These are phyloP conservation scores for Oryza meyeriana DNA, from an alignment of 176 grass and related monocot genomes.

Conservation along the genomic window DNA sequence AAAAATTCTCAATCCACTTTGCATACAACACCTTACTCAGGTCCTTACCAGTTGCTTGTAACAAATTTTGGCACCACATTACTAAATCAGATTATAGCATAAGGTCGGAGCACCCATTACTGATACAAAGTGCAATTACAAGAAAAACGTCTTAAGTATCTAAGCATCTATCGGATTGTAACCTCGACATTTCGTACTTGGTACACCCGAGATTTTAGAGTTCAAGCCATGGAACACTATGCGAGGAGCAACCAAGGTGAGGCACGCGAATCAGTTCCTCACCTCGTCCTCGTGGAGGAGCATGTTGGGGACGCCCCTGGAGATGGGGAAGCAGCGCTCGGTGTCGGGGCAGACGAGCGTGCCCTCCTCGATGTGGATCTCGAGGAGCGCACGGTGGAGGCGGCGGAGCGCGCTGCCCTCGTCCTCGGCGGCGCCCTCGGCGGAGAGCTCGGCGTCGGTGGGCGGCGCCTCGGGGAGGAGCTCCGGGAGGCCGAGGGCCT, in stretches of 20 bases:
- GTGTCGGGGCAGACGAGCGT: conserved; percentile 84
- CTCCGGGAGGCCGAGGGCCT: conserved; percentile 47
- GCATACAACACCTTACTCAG: background rate
- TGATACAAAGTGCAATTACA: background rate
- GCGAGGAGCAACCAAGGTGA: background rate
- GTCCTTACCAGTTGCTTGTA: background rate
- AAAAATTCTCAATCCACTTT: background rate
- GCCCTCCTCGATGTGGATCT: conserved; percentile 82
- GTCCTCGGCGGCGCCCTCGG: conserved; percentile 50
- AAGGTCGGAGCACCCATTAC: background rate
- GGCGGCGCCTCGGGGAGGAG: conserved; percentile 51
- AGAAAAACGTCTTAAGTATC: background rate
- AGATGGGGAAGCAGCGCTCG: conserved; percentile 70
- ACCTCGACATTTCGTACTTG: conserved; percentile 1
- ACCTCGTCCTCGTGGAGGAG: conserved; percentile 97
- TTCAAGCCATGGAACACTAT: background rate
- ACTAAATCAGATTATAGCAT: background rate
- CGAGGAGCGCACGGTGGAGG: conserved; percentile 84
- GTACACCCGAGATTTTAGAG: conserved; percentile 24
- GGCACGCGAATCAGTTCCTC: background rate
- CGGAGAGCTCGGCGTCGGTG: conserved; percentile 56
- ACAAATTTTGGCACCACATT: background rate
- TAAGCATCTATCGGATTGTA: background rate
- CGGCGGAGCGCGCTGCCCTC: conserved; percentile 66
- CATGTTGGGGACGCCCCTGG: conserved; percentile 99